These are phyloP conservation scores for Neopestalotiopsis sp. DNA, from an alignment of 2,329 filamentous ascomycete genomes.

Conservation along the genomic window DNA sequence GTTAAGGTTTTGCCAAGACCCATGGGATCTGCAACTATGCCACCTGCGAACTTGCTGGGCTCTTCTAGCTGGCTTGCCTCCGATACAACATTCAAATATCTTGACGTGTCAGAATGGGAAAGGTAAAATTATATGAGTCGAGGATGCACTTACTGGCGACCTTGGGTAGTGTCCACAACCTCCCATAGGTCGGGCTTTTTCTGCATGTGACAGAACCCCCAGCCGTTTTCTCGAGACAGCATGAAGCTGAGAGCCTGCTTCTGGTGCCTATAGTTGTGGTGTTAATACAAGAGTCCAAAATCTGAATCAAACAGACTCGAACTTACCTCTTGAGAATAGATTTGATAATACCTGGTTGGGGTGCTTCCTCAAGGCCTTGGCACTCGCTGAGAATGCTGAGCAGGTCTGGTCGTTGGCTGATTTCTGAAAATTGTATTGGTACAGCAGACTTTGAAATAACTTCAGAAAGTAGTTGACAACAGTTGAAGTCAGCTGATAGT, in stretches of 20 bases:
- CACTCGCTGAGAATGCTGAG: conserved; percentile 16
- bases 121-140: neutral
- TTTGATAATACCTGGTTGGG: conserved; percentile 16
- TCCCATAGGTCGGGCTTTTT: conserved; percentile 26
- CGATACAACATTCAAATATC: neutral
- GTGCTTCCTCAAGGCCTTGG: conserved; percentile 20
- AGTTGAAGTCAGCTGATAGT: neutral
- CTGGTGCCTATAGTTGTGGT: conserved; percentile 30
- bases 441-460: neutral
- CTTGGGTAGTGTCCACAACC: conserved; percentile 12
- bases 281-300: conserved; percentile 9
- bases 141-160: conserved; percentile 7
- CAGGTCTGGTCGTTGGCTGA: conserved; percentile 14
- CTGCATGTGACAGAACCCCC: conserved; percentile 18
- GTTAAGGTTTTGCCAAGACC: conserved; percentile 34
- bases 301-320: neutral
- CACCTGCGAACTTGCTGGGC: conserved; percentile 27
- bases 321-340: conserved; percentile 2
- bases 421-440: conserved; percentile 12
- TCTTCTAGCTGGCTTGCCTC: conserved; percentile 17
- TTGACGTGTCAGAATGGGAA: neutral
- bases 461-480: neutral
- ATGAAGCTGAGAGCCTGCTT: conserved; percentile 35
- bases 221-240: conserved; percentile 29
- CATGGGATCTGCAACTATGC: conserved; percentile 34